These are phyloP conservation scores for Clonostachys solani DNA, from an alignment of 2,329 filamentous ascomycete species.

Conservation along the genomic window DNA sequence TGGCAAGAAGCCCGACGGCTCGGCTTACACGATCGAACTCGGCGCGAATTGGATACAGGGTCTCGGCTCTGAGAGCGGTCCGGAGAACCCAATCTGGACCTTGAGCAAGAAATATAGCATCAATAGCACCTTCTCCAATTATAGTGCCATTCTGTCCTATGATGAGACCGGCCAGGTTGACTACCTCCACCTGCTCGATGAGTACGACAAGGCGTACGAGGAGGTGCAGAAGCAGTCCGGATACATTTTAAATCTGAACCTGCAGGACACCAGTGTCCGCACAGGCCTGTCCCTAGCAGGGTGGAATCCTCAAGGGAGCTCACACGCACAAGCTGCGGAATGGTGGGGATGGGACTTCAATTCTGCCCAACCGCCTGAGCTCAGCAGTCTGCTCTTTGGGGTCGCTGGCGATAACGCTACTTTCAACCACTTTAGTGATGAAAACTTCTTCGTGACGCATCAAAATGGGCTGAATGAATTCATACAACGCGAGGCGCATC, in stretches of 20 bases:
- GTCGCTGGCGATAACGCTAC: constrained; percentile 54
- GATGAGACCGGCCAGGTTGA: constrained; percentile 51
- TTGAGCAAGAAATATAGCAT: constrained; percentile 55
- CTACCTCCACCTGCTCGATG: constrained; percentile 43
- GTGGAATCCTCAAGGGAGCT: constrained; percentile 55
- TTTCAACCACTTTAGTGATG: constrained; percentile 57
- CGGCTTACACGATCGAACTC: constrained; percentile 55
- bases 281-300: constrained; percentile 54
- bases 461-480: constrained; percentile 57
- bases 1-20: constrained; percentile 41
- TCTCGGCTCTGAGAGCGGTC: constrained; percentile 9
- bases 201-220: constrained; percentile 40
- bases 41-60: constrained; percentile 60
- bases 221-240: constrained; percentile 48
- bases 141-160: constrained; percentile 53
- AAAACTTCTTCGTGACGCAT: constrained; percentile 58
- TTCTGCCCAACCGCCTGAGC: constrained; percentile 48
- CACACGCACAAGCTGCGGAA: constrained; percentile 54
- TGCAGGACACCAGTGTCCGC: constrained; percentile 58
- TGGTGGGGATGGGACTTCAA: constrained; percentile 59
- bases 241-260: constrained; percentile 49
- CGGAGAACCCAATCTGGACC: constrained; percentile 59
- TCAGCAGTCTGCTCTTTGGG: constrained; percentile 50
- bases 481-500: constrained; percentile 50
- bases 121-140: constrained; percentile 53